A percentile compares a stretch with the other conserved stretches of the same genome.
Evolutionary conservation across 129 eudicot genomes (phyloP).

Genomic region (Artemisia annua): DNA sequence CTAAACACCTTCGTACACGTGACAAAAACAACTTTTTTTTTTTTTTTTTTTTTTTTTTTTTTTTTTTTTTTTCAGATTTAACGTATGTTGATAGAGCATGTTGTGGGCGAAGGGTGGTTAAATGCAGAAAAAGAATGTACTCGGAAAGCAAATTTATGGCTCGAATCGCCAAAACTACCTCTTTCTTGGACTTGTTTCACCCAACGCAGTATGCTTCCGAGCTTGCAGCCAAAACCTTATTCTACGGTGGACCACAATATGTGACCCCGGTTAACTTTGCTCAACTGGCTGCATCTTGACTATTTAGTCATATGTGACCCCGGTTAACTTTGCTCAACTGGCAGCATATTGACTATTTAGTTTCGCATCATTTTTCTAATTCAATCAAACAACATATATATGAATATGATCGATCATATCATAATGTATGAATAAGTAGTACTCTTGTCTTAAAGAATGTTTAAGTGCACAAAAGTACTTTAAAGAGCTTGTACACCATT

Average conservation of each 20-base stretch:
- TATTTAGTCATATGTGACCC: constrained; percentile 36
- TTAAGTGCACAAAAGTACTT: no score
- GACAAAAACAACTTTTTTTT: no score
- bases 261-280: constrained; percentile 63
- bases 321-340: constrained; percentile 59
- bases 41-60: no score
- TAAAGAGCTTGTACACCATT: no score
- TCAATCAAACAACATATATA: constrained; percentile 3
- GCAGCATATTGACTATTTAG: constrained; percentile 12
- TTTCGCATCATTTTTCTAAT: not conserved
- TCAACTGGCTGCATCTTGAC: constrained; percentile 43
- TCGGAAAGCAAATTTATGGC: constrained; percentile 51
- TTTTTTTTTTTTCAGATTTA: constrained; percentile 37
- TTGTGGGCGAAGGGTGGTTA: constrained; percentile 61
- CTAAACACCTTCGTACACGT: not conserved
- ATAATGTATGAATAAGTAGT: constrained; percentile 10
- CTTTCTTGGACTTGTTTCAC: constrained; percentile 77
- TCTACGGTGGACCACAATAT: constrained; percentile 39
- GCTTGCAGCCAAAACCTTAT: constrained; percentile 54
- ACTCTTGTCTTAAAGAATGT: not conserved
- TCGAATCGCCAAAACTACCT: constrained; percentile 41
- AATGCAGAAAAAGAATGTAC: constrained; percentile 52
- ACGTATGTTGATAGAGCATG: constrained; percentile 53
- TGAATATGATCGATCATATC: not conserved
- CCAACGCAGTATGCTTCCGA: constrained; percentile 58